These are phyloP conservation scores for Cucurbitaria berberidis DNA, from an alignment of 2,329 filamentous ascomycete species.

Conservation along the genomic window DNA sequence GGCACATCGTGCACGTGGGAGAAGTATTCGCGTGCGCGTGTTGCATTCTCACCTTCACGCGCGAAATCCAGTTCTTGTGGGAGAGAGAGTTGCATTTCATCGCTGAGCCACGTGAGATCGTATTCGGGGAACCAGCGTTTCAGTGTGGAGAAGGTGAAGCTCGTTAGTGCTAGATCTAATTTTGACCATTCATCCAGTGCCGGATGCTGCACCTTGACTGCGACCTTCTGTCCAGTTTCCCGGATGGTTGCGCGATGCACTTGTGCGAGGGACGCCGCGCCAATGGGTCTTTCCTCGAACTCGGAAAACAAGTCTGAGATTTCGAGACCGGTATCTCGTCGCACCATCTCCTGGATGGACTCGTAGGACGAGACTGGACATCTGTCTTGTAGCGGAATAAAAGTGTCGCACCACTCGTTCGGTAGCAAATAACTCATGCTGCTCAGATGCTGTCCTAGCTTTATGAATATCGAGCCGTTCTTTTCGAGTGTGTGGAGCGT, in stretches of 20 bases:
- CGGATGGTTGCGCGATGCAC: constrained; percentile 88
- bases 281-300: constrained; percentile 81
- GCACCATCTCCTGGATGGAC: constrained; percentile 86
- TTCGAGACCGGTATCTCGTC: constrained; percentile 77
- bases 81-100: constrained; percentile 89
- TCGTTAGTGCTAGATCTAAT: constrained; percentile 83
- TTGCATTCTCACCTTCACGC: constrained; percentile 84
- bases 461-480: constrained; percentile 98
- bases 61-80: constrained; percentile 92
- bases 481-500: constrained; percentile 88
- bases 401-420: constrained; percentile 91
- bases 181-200: constrained; percentile 86
- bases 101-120: constrained; percentile 92
- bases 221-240: constrained; percentile 82
- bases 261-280: constrained; percentile 91
- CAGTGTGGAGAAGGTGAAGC: constrained; percentile 86
- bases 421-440: constrained; percentile 95
- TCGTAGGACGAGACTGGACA: constrained; percentile 91
- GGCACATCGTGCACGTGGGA: constrained; percentile 74
- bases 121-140: constrained; percentile 97
- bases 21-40: constrained; percentile 81
- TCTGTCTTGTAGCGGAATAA: constrained; percentile 93
- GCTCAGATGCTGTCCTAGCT: constrained; percentile 93
- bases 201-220: constrained; percentile 97
- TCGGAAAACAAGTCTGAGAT: constrained; percentile 85